These are phyloP conservation scores for Cardiosporidium cionae DNA, from an alignment of 169 alveolate genomes.

Conservation along the genomic window DNA sequence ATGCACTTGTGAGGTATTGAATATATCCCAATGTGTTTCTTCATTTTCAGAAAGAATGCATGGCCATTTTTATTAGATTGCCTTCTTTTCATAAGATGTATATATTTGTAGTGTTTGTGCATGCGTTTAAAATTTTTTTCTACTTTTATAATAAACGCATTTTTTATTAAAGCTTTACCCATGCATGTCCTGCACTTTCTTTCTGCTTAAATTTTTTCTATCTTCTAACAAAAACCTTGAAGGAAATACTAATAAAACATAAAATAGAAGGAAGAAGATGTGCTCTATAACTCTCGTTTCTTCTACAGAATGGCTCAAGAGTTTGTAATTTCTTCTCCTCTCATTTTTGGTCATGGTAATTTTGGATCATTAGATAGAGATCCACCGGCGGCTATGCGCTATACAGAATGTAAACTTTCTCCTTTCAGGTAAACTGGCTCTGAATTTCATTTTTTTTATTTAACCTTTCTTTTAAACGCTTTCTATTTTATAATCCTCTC, in stretches of 20 bases:
- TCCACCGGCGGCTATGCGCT: constrained; percentile 77
- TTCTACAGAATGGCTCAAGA: constrained; percentile 54
- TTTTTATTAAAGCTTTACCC: not conserved
- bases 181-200: not conserved
- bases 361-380: constrained; percentile 66
- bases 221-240: not conserved
- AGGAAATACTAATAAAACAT: not conserved
- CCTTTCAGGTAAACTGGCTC: not conserved
- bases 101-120: too few relatives aligned
- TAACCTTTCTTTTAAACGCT: too few relatives aligned
- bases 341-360: constrained; percentile 71
- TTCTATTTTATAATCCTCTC: too few relatives aligned
- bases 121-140: too few relatives aligned
- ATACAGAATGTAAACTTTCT: constrained; percentile 61
- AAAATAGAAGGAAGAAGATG: not conserved
- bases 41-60: too few relatives aligned
- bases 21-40: too few relatives aligned
- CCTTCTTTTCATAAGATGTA: too few relatives aligned
- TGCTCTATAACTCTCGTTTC: not conserved
- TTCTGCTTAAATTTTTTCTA: not conserved
- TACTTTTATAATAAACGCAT: not conserved
- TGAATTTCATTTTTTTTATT: too few relatives aligned
- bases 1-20: constrained; percentile 49
- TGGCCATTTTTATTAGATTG: too few relatives aligned
- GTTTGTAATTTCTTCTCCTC: constrained; percentile 53